These are phyloP conservation scores for Nevesoporus exiguus DNA, from an alignment of 768 basidiomycete species.

Conservation along the genomic window DNA sequence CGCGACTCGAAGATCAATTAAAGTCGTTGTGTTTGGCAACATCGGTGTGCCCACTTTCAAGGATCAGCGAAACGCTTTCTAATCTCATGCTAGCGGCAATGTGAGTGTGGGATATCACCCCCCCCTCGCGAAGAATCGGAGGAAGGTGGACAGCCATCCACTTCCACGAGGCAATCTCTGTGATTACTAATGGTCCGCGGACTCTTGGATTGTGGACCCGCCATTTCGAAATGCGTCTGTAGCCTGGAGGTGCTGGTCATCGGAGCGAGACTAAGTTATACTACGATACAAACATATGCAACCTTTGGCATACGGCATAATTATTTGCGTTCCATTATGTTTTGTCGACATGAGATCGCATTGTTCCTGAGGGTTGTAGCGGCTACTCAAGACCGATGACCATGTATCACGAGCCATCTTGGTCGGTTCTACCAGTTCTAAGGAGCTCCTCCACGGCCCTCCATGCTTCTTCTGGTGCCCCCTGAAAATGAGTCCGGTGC, in stretches of 20 bases:
- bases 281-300: no score
- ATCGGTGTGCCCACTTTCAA: background rate
- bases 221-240: no score
- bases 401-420: background rate
- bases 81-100: slow-evolving; percentile 6
- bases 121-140: background rate
- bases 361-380: background rate
- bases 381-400: background rate
- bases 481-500: slow-evolving; percentile 4
- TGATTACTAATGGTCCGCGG: background rate
- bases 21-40: background rate
- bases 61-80: background rate
- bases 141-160: background rate
- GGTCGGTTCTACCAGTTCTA: background rate
- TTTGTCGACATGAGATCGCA: background rate
- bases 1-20: slow-evolving; percentile 12
- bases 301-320: no score
- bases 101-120: background rate
- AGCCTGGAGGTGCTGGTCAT: slow-evolving; percentile 1
- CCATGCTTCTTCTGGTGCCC: slow-evolving; percentile 14
- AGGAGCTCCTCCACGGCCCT: slow-evolving; percentile 10
- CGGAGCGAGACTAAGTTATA: background rate
- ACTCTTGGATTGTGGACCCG: no score
- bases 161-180: background rate
- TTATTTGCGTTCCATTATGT: background rate